phyloP scores from a whole-genome alignment of 371 early-diverging fungal species.

The Mucor indicus region DNA sequence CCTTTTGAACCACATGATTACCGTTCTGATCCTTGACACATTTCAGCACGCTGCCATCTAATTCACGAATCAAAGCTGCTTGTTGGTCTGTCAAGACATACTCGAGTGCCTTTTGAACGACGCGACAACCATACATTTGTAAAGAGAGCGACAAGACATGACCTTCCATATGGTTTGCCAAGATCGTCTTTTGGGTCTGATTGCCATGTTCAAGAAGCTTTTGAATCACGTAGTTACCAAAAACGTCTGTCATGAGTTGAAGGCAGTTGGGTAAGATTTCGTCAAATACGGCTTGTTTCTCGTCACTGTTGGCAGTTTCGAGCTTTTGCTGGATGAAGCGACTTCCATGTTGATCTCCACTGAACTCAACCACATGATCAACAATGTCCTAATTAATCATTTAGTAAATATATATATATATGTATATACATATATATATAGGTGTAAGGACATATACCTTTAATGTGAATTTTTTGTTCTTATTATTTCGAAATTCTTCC shows the following conservation, averaged over 20 bases:
- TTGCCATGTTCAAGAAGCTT: slow-evolving; percentile 98
- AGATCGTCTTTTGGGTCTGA: slow-evolving; percentile 79
- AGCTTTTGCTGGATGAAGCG: slow-evolving; percentile 99
- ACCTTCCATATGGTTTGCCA: slow-evolving; percentile 92
- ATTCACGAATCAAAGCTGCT: slow-evolving; percentile 85
- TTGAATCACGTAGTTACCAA: slow-evolving; percentile 99
- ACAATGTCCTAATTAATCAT: slow-evolving; percentile 65
- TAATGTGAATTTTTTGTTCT: slow-evolving; percentile 90
- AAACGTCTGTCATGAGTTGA: slow-evolving; percentile 98
- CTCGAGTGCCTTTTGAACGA: slow-evolving; percentile 99
- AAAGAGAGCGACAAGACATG: slow-evolving; percentile 92
- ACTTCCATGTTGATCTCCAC: slow-evolving; percentile 99
- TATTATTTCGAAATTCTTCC: slow-evolving; percentile 94
- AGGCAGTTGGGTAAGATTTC: slow-evolving; percentile 92
- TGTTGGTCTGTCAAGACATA: slow-evolving; percentile 87
- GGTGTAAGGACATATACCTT: slow-evolving; percentile 31
- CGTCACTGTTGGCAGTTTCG: slow-evolving; percentile 89
- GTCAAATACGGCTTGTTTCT: slow-evolving; percentile 95
- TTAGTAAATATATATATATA: too few relatives aligned
- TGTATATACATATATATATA: neutral
- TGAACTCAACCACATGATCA: slow-evolving; percentile 93
- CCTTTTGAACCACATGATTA: slow-evolving; percentile 99
- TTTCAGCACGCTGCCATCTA: slow-evolving; percentile 93
- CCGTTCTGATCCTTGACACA: slow-evolving; percentile 99
- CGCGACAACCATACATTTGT: slow-evolving; percentile 99